Conservation (phyloP, 208 protist species). For the Crithidia fasciculata region DNA sequence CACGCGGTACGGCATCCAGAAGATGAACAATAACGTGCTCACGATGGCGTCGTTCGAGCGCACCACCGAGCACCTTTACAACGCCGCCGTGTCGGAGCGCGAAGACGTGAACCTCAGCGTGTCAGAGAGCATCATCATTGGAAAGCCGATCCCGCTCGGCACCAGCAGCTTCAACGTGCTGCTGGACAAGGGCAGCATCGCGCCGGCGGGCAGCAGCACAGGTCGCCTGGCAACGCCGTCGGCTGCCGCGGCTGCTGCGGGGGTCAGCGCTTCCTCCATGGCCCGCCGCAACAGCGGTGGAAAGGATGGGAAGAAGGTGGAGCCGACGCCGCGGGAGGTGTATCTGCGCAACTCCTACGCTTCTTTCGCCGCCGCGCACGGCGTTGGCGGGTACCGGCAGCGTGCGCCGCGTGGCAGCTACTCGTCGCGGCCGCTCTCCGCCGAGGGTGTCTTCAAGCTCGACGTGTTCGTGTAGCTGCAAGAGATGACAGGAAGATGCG, state of each 20-base stretch:
- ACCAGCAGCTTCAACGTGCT: conserved; percentile 95
- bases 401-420: conserved; percentile 16
- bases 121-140: conserved; percentile 99
- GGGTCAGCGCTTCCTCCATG: not conserved
- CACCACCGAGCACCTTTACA: conserved; percentile 99
- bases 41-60: conserved; percentile 99
- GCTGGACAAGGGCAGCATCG: conserved; percentile 47
- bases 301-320: conserved; percentile 7
- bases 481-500: too few relatives aligned
- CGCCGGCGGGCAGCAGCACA: conserved; percentile 26
- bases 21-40: conserved; percentile 99
- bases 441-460: conserved; percentile 42
- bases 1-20: conserved; percentile 98
- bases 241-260: conserved; percentile 7
- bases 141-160: conserved; percentile 96
- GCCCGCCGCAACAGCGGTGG: conserved; percentile 3
- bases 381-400: conserved; percentile 1
- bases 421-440: conserved; percentile 29
- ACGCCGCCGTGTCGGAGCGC: conserved; percentile 94
- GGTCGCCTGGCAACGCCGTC: conserved; percentile 11
- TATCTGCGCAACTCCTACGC: conserved; percentile 30
- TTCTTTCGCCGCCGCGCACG: conserved; percentile 10
- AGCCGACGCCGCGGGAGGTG: conserved; percentile 34
- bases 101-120: conserved; percentile 88
- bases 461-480: conserved; percentile 34